Base-by-base conservation (phyloP, 495 filamentous ascomycete genomes). In the Aspergillus coremiiformis region DNA sequence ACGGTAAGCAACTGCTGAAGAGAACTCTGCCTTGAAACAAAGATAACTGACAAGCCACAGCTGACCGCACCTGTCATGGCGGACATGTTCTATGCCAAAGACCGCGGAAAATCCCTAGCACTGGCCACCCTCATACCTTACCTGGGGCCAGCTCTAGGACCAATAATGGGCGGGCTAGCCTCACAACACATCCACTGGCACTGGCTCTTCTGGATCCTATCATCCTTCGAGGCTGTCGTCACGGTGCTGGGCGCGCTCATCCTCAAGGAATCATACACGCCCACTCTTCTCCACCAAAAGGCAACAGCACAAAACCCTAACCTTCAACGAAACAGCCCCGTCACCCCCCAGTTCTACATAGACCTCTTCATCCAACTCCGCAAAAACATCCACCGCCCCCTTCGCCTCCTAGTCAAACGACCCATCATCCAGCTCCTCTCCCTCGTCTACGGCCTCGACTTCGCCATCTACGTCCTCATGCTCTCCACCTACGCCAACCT, bases 401-500 rank as follows among this genome's bases (percentile, higher is more conserved):
- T 47, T 7, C 27, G 20, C 15, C 27, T 47, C 1, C 7, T 47
- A 11, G 21, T 32, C 5, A 30, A 33, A 9, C 44, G 44, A 5
- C 44, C 44, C n/a, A 47, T 47, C 8, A 47, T 33, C 44, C 44
- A 47, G 17, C 29, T 47, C 17, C 44, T 47, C 5, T 9, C 44
- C 17, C 6, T 21, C n/a, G 14, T 47, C 15, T 47, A 47, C 44
- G 44, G 27, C 27, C 44, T 47, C 44, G 44, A 32, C 17, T 47
- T 47, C 27, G 44, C 27, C 17, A 35, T 47, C 27, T 47, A 47
- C 44, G 20, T 33, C 29, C 44, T 47, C 11, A 33, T 47, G 44
- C 44, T 47, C 29, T 47, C 74, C 4, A 78, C 78, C 5, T 76
- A 80, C 3, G 82, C 87, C 50, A 74, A 73, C 11, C 78, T 89